phyloP scores from a whole-genome alignment of 73 alveolate species.

The Paramecium primaurelia region DNA sequence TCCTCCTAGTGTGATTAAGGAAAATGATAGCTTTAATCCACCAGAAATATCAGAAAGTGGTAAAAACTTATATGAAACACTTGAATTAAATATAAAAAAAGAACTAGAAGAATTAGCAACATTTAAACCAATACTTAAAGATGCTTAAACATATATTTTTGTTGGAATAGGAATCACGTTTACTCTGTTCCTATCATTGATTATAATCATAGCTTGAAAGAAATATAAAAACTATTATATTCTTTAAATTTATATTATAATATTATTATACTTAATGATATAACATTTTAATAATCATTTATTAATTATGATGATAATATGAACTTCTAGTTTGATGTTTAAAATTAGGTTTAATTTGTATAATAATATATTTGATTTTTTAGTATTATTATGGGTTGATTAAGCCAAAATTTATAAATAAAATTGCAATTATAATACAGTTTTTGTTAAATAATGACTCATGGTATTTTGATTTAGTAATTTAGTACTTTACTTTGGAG shows the following conservation, averaged over 20 bases:
- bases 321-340: neutral
- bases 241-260: neutral
- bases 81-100: neutral
- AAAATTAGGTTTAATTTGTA: neutral
- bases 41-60: neutral
- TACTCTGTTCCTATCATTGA: neutral
- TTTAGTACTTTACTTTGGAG: neutral
- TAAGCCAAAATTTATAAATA: neutral
- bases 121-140: neutral
- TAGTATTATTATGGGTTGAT: neutral
- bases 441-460: constrained; percentile 6
- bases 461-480: neutral
- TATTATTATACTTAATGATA: too few relatives aligned
- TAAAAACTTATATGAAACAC: neutral
- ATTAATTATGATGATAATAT: too few relatives aligned
- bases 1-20: neutral
- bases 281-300: too few relatives aligned
- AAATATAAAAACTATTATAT: too few relatives aligned
- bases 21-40: neutral
- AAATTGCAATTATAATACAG: neutral
- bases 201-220: neutral
- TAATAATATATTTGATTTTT: neutral
- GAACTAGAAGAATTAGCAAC: neutral
- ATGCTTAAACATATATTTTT: neutral
- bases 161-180: neutral